phyloP scores from a whole-genome alignment of 768 basidiomycete genomes.

The Agrocybe pediades region DNA sequence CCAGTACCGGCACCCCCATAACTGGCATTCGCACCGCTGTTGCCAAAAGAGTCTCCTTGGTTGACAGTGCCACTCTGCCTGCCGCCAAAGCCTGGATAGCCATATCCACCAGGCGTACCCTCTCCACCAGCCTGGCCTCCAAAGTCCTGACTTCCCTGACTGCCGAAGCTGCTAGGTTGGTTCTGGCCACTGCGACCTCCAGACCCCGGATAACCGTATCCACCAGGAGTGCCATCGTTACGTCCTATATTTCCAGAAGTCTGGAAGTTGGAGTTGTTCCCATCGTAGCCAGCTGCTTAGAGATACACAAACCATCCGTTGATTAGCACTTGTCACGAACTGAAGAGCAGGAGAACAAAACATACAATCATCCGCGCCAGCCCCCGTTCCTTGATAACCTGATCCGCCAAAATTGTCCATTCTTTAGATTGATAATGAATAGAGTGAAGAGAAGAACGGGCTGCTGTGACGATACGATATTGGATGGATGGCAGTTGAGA shows the following conservation, averaged over 20 bases:
- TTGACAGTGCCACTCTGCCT: background rate
- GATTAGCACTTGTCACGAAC: background rate
- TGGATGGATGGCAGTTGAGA: background rate
- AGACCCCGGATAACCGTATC: background rate
- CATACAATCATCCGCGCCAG: conserved; percentile 8
- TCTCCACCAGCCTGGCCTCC: background rate
- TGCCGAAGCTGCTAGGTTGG: no score
- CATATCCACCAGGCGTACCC: background rate
- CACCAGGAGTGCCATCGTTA: background rate
- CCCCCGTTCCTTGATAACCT: conserved; percentile 7
- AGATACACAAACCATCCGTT: background rate
- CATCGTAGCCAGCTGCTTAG: background rate
- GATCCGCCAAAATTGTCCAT: conserved; percentile 6
- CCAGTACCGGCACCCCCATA: background rate
- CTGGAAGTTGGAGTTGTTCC: background rate
- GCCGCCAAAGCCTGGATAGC: background rate
- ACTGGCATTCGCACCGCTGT: background rate
- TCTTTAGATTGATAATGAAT: background rate
- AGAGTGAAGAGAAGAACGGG: background rate
- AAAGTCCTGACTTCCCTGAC: background rate
- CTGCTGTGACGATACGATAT: background rate
- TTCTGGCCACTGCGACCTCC: no score
- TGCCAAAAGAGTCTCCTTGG: background rate
- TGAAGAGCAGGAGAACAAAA: background rate
- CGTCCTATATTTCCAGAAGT: background rate